Evolutionary conservation across 192 early-diverging fungal species (phyloP).

Genomic region (Backusella parvicylindrica): DNA sequence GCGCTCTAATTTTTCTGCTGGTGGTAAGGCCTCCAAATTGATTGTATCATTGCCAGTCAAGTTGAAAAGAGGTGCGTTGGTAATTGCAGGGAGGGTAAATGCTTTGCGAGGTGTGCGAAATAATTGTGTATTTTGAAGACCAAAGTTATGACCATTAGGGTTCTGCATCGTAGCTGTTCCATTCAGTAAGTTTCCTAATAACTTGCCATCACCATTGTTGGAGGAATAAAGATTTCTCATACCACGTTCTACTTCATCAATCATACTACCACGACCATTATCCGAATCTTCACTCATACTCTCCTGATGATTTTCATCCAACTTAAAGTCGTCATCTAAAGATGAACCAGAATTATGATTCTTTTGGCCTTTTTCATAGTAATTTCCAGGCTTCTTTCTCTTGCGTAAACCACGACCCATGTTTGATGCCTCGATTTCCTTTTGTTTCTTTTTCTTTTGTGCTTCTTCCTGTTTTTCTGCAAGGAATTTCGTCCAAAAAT

Average conservation of each 20-base stretch:
- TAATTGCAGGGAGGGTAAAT: too few species aligned
- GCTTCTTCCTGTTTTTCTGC: slow-evolving; percentile 5
- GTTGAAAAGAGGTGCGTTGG: too few species aligned
- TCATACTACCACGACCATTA: background rate
- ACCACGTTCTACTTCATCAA: background rate
- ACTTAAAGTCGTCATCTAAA: background rate
- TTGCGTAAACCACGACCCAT: slow-evolving; percentile 28
- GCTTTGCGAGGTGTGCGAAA: too few species aligned
- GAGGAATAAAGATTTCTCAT: background rate
- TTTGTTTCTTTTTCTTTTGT: background rate
- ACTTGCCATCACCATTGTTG: background rate
- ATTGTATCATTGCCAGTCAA: too few species aligned
- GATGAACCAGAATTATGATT: background rate
- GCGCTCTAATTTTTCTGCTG: background rate
- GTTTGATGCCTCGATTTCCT: background rate
- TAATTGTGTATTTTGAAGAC: too few species aligned
- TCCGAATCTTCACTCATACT: background rate
- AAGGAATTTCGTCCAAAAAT: slow-evolving; percentile 36
- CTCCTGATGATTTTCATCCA: background rate
- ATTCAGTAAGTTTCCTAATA: background rate
- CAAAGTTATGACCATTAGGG: too few species aligned
- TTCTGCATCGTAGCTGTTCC: too few species aligned
- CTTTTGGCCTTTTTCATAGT: background rate
- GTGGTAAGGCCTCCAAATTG: background rate
- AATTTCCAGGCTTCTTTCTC: slow-evolving; percentile 2